Evolutionary conservation across 345 rosid genomes (phyloP).

Genomic region (Eucalyptus microcorys): DNA sequence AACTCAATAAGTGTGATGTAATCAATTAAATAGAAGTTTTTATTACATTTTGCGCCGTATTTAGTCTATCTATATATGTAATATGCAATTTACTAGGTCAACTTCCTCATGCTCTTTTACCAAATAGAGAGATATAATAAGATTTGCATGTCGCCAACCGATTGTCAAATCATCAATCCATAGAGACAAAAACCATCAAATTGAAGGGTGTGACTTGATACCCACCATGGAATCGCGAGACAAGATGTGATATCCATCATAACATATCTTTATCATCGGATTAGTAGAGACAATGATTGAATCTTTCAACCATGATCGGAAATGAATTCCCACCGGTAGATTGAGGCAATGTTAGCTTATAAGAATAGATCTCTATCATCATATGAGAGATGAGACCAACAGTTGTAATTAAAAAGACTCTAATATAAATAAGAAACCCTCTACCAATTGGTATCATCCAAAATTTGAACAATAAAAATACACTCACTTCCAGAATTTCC

Average conservation of each 20-base stretch:
- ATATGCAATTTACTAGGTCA: too few species aligned
- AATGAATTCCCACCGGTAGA: neutral
- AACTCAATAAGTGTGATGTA: neutral
- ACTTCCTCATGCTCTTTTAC: neutral
- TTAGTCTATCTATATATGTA: too few species aligned
- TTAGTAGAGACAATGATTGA: too few species aligned
- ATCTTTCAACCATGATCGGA: neutral
- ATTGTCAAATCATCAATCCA: neutral
- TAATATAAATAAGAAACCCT: neutral
- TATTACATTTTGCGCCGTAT: too few species aligned
- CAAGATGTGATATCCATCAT: neutral
- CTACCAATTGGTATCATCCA: neutral
- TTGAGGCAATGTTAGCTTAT: neutral
- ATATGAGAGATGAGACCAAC: neutral
- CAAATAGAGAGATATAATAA: neutral
- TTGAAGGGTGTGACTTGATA: neutral
- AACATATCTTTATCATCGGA: neutral
- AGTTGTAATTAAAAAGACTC: neutral
- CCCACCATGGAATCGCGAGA: neutral
- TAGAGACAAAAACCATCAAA: neutral
- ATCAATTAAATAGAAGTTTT: neutral
- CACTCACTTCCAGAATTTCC: neutral
- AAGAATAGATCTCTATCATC: neutral
- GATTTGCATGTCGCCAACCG: neutral
- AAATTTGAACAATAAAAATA: neutral